Evolutionary conservation across 495 filamentous ascomycete species (phyloP), one percentile per base, ranked within the genome.

Genomic region (Aspergillus affinis): DNA sequence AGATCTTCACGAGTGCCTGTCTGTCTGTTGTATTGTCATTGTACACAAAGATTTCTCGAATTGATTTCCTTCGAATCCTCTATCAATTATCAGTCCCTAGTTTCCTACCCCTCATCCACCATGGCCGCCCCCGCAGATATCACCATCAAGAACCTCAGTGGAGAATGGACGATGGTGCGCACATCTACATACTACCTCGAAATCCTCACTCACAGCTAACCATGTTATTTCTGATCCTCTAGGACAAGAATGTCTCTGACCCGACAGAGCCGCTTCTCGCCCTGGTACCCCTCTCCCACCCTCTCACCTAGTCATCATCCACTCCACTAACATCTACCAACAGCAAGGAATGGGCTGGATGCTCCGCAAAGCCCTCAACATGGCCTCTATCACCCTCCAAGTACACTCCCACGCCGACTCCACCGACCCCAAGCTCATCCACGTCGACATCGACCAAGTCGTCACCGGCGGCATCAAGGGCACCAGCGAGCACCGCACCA

Each of bases 301-400:
- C 0, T n/a, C 36, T 19, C 21, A 0, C 21, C 30, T 32, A 32
- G 30, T 30, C 54, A 57, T 19, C 21, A 17, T 32, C 27, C 52
- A 55, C 27, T 23, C 55, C 18, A 59, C 63, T 65, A 63, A 69
- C 59, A 49, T 17, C 21, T 52, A 57, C 36, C 47, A n/a, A 67
- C 54, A 86, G 77, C 94, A 97, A 85, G 88, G 88, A 74, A 77
- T 98, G 54, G 73, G 86, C 80, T 98, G 89, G 90, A 63, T 91
- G 55, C 81, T 84, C 41, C 93, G 94, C 75, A 91, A 89, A 78
- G 82, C 83, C 50, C 87, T 96, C 72, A 65, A 74, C 62, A 67
- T 86, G 9, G 89, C 92, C 3, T 90, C 86, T 27, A 71, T 97
- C 19, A 91, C 88, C 13, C 84, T 96, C 21, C 64, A 83, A 53